phyloP scores from a whole-genome alignment of 306 rosid species.

The Astragalus glycyphyllos region DNA sequence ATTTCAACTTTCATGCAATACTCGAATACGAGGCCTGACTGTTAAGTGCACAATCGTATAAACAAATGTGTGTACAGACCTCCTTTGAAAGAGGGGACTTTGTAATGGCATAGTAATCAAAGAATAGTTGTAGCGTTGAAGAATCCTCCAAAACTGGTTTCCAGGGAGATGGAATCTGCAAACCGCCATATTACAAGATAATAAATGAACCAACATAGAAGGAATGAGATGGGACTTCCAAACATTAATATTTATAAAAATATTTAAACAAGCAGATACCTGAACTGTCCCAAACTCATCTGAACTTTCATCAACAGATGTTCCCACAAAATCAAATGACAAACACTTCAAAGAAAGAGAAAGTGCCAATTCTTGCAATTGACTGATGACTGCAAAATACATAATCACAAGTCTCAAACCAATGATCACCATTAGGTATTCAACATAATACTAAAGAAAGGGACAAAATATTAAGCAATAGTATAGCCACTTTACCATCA shows the following conservation, averaged over 20 bases:
- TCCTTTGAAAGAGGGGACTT: slow-evolving; percentile 97
- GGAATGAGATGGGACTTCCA: slow-evolving; percentile 38
- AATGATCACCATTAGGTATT: slow-evolving; percentile 20
- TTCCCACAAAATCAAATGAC: slow-evolving; percentile 98
- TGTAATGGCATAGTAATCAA: slow-evolving; percentile 88
- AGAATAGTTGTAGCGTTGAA: slow-evolving; percentile 84
- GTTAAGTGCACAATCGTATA: slow-evolving; percentile 34
- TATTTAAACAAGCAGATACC: slow-evolving; percentile 54
- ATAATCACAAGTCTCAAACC: slow-evolving; percentile 44
- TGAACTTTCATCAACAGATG: slow-evolving; percentile 97
- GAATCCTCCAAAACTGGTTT: slow-evolving; percentile 92
- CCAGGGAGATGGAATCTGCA: slow-evolving; percentile 97
- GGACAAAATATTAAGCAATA: slow-evolving; percentile 2
- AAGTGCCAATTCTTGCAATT: slow-evolving; percentile 96
- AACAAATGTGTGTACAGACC: slow-evolving; percentile 59
- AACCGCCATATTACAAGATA: slow-evolving; percentile 44
- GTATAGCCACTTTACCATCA: slow-evolving; percentile 66
- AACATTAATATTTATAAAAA: slow-evolving; percentile 22
- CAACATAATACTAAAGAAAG: slow-evolving; percentile 28
- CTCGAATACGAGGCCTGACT: slow-evolving; percentile 2
- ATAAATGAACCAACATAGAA: slow-evolving; percentile 32
- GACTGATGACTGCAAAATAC: slow-evolving; percentile 68
- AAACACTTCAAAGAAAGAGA: slow-evolving; percentile 92
- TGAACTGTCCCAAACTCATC: slow-evolving; percentile 99
- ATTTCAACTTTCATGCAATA: slow-evolving; percentile 22